Evolutionary conservation across 768 basidiomycete genomes (phyloP), one percentile per base, ranked within the genome.

Genomic region (Gymnopilus junonius): DNA sequence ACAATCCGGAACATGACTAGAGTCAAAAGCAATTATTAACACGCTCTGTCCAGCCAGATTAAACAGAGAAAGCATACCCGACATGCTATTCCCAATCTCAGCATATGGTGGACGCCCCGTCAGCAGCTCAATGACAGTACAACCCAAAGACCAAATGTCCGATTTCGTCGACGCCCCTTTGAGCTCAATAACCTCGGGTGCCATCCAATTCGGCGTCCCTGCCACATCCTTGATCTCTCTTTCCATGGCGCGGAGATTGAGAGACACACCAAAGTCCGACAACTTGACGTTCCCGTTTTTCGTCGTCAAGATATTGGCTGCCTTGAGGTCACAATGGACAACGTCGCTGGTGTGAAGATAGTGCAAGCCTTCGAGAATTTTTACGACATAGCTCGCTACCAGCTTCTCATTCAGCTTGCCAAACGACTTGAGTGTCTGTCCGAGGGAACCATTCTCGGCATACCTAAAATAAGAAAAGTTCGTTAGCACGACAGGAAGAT

Each of bases 181-280:
- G 59, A 99, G 85, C 73, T 95, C 91, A 65, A 99, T 99, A 55
- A 98, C 93, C 76, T 99, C 97, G 2, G 97, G 97, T 11, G 96
- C 96, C 95, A 99, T 99, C 97, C 97, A 99, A 71, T 98, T 97
- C 14, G 97, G 97, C 10, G 97, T 99, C 10, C 97, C 97, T 8
- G 92, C 90, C 27, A 94, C 91, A 68, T 92, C 92, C 73, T 92
- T 90, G 68, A 87, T 89, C 71, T 93, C 91, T 25, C 87, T 83
- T 69, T 91, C 91, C 85, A 99, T 88, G 0, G 95, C 95, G 50
- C 93, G 88, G 70, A 98, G 84, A 75, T 97, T 97, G 64, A 99
- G 88, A 23, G 96, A 98, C 14, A 99, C 97, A 48, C 97, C 97
- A 75, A 99, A 98, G 75, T 99, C 97, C 8, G 95, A 92, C 3